phyloP scores from a whole-genome alignment of 176 grass and related monocot genomes.

The Puya raimondii region DNA sequence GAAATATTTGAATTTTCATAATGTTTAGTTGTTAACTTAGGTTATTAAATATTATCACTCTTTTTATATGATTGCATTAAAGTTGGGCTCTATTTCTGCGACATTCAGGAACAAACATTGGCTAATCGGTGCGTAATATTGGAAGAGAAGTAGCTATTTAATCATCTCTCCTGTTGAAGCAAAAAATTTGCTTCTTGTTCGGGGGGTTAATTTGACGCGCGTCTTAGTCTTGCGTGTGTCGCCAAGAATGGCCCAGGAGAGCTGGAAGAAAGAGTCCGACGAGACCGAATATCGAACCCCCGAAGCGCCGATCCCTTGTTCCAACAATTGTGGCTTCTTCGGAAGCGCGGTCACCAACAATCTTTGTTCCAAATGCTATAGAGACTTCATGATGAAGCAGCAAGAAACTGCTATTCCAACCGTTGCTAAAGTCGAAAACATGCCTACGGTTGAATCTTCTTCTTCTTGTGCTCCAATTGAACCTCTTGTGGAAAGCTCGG shows the following conservation, averaged over 20 bases:
- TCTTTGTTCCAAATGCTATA: constrained; percentile 71
- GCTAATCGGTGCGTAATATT: too few species aligned
- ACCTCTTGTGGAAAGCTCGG: constrained; percentile 1
- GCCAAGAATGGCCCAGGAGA: constrained; percentile 63
- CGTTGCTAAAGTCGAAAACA: constrained; percentile 30
- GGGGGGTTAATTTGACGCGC: too few species aligned
- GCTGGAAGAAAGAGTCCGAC: constrained; percentile 72
- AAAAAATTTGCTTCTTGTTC: too few species aligned
- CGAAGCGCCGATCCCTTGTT: constrained; percentile 49
- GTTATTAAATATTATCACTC: too few species aligned
- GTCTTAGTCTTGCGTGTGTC: too few species aligned
- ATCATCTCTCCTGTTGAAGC: too few species aligned
- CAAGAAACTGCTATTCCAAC: constrained; percentile 9
- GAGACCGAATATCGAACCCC: constrained; percentile 41
- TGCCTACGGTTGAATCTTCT: constrained; percentile 16
- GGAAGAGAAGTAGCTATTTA: too few species aligned
- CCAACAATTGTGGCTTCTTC: constrained; percentile 86
- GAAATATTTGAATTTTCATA: too few species aligned
- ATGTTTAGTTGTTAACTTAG: too few species aligned
- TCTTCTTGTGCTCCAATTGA: constrained; percentile 10
- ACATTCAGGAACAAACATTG: too few species aligned
- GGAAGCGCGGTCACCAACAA: constrained; percentile 61
- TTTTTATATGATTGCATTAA: too few species aligned
- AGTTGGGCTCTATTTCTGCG: too few species aligned
- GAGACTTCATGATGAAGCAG: constrained; percentile 27